Evolutionary conservation across 1,284 basidiomycete genomes (phyloP).

Genomic region (Trichosporon sp.): DNA sequence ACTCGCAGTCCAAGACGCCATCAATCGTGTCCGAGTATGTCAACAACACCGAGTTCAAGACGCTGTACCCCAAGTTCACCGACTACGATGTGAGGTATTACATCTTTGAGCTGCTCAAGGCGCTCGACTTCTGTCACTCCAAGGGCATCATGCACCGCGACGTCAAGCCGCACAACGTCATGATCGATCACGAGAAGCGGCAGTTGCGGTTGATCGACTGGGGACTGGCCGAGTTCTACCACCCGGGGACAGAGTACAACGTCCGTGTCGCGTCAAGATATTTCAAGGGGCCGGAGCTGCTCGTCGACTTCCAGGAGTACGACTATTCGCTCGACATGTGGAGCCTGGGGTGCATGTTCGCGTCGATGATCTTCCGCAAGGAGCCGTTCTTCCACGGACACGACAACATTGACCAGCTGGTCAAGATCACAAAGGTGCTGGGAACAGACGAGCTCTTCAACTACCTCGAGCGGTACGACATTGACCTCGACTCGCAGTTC

Average conservation of each 20-base stretch:
- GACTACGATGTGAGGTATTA: constrained; percentile 96
- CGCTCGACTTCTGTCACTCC: constrained; percentile 95
- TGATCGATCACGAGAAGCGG: constrained; percentile 97
- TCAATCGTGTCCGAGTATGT: constrained; percentile 98
- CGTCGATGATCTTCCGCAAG: constrained; percentile 99
- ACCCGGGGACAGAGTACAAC: constrained; percentile 96
- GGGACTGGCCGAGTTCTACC: constrained; percentile 98
- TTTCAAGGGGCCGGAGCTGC: constrained; percentile 95
- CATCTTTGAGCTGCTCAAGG: constrained; percentile 95
- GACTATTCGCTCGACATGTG: constrained; percentile 97
- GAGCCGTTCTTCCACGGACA: constrained; percentile 99
- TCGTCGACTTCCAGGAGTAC: constrained; percentile 98
- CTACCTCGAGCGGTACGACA: constrained; percentile 83
- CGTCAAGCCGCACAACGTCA: constrained; percentile 98
- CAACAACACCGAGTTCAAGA: constrained; percentile 97
- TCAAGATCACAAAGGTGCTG: constrained; percentile 96
- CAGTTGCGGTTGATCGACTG: constrained; percentile 97
- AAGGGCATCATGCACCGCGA: constrained; percentile 99
- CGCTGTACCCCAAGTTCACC: constrained; percentile 88
- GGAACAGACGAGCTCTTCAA: constrained; percentile 92
- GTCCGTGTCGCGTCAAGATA: constrained; percentile 95
- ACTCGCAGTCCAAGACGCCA: constrained; percentile 84
- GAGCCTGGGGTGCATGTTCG: constrained; percentile 98
- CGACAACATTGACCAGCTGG: constrained; percentile 97
- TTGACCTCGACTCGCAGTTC: constrained; percentile 82